phyloP scores from a whole-genome alignment of 2,329 filamentous ascomycete genomes.

The Apiospora malaysiana region DNA sequence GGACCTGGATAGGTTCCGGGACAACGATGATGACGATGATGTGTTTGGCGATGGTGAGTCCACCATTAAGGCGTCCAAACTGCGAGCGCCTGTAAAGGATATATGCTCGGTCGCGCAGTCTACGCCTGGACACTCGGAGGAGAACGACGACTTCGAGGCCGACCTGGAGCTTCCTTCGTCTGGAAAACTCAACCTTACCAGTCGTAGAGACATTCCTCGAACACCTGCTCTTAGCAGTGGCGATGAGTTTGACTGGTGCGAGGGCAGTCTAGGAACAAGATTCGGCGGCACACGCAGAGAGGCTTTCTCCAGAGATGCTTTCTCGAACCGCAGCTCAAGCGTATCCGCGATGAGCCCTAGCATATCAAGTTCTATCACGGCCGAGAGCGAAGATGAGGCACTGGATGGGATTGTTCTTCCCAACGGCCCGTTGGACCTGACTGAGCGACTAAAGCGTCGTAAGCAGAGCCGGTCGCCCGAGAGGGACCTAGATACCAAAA shows the following conservation, averaged over 20 bases:
- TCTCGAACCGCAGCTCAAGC: conserved; percentile 83
- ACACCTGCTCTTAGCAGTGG: conserved; percentile 62
- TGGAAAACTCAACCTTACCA: conserved; percentile 69
- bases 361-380: conserved; percentile 86
- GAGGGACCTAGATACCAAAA: conserved; percentile 45
- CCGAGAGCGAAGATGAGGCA: conserved; percentile 92
- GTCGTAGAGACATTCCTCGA: conserved; percentile 65
- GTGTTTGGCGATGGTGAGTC: conserved; percentile 67
- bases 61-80: conserved; percentile 72
- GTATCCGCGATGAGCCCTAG: conserved; percentile 91
- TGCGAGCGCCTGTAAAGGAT: conserved; percentile 32
- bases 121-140: conserved; percentile 54
- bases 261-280: conserved; percentile 89
- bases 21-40: conserved; percentile 61
- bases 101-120: conserved; percentile 62
- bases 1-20: conserved; percentile 68
- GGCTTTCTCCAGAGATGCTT: conserved; percentile 77
- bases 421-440: conserved; percentile 81
- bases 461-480: conserved; percentile 66
- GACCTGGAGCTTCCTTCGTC: conserved; percentile 75
- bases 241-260: conserved; percentile 92
- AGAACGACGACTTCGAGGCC: conserved; percentile 72
- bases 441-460: conserved; percentile 75
- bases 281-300: conserved; percentile 87
- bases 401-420: conserved; percentile 90